A percentile compares a stretch with the other conserved stretches of the same genome.
Evolutionary conservation across 169 alveolate genomes (phyloP).

Genomic region (Plasmodium ovale): DNA sequence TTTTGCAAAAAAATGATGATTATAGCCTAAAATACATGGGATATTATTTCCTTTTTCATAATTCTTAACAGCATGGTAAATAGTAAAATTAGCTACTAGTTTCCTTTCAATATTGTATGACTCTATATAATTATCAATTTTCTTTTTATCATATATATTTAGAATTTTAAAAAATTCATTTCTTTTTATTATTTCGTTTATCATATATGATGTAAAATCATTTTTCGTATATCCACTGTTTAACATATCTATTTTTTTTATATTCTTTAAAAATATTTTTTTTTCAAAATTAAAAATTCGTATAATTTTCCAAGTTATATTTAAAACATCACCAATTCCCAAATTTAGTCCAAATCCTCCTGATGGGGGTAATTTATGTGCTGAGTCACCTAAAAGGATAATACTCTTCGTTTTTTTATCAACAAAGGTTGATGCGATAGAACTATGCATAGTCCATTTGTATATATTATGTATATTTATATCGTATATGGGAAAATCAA

Average conservation of each 20-base stretch:
- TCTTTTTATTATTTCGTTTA: neutral
- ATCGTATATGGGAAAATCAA: constrained; percentile 79
- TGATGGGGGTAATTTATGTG: constrained; percentile 95
- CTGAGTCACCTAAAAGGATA: constrained; percentile 93
- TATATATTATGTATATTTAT: constrained; percentile 77
- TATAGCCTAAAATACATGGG: constrained; percentile 56
- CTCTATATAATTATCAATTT: constrained; percentile 49
- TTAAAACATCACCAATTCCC: constrained; percentile 92
- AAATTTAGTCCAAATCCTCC: constrained; percentile 96
- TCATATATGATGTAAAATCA: neutral
- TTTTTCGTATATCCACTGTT: neutral
- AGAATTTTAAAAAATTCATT: constrained; percentile 2
- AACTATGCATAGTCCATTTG: constrained; percentile 89
- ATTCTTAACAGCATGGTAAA: constrained; percentile 48
- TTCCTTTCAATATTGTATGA: constrained; percentile 76
- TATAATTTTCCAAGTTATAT: constrained; percentile 86
- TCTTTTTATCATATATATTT: constrained; percentile 4
- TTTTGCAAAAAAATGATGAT: constrained; percentile 20
- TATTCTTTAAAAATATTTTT: constrained; percentile 1
- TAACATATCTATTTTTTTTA: neutral
- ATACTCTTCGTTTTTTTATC: constrained; percentile 80
- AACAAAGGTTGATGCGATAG: constrained; percentile 83
- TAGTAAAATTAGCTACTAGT: constrained; percentile 65
- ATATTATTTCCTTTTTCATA: constrained; percentile 74
- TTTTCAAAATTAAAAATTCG: constrained; percentile 61